Evolutionary conservation across 2,329 filamentous ascomycete species (phyloP).

Genomic region (Ophiostoma ips): DNA sequence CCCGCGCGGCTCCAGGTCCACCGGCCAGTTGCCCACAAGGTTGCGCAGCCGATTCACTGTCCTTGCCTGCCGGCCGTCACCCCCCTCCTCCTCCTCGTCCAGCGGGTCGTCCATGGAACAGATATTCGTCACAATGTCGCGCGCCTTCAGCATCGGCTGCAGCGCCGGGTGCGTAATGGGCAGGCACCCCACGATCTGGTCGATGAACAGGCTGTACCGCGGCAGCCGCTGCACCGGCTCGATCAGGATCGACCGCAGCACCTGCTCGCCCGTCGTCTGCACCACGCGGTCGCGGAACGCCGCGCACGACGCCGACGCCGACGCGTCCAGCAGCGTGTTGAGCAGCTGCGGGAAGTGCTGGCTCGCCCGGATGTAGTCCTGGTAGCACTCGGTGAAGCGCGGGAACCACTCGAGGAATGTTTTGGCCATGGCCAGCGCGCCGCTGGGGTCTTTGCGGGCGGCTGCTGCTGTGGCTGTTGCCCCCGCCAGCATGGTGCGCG

Average conservation of each 20-base stretch:
- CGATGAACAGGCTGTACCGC: constrained; percentile 89
- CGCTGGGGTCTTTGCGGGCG: constrained; percentile 54
- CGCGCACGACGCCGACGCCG: too few species aligned
- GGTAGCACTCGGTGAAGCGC: constrained; percentile 78
- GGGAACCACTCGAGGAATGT: constrained; percentile 86
- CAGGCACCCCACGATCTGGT: constrained; percentile 79
- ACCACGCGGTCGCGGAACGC: constrained; percentile 62
- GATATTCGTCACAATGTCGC: constrained; percentile 90
- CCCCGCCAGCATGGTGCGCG: constrained; percentile 3
- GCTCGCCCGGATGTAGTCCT: constrained; percentile 84
- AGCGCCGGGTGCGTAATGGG: constrained; percentile 78
- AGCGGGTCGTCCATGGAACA: constrained; percentile 73
- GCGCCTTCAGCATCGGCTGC: constrained; percentile 68
- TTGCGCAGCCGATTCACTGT: constrained; percentile 60
- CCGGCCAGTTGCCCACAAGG: constrained; percentile 66
- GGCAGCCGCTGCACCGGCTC: constrained; percentile 91
- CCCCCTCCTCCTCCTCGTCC: constrained; percentile 38
- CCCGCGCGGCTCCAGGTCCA: constrained; percentile 55
- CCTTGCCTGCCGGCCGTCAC: constrained; percentile 40
- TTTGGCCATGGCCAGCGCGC: constrained; percentile 63
- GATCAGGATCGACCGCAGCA: constrained; percentile 79
- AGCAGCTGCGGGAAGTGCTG: constrained; percentile 74
- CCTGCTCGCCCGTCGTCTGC: constrained; percentile 76
- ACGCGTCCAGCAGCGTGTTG: constrained; percentile 54
- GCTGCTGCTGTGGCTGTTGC: constrained; percentile 9